phyloP scores from a whole-genome alignment of 371 early-diverging fungal genomes.

The Lichtheimia hyalospora region DNA sequence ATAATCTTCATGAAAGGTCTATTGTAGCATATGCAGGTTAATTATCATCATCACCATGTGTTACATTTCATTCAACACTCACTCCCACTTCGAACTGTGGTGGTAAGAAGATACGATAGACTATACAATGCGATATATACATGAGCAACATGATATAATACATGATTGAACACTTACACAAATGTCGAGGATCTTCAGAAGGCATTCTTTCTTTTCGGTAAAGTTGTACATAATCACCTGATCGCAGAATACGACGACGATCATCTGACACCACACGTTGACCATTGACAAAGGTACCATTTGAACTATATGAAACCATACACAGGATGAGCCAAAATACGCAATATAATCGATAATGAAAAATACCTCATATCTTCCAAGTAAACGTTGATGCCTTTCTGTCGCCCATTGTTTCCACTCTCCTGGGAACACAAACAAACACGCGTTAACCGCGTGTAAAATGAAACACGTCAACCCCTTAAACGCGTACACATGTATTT shows the following conservation, averaged over 20 bases:
- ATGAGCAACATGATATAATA: slow-evolving; percentile 23
- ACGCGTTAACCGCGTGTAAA: too few species aligned
- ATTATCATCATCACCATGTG: neutral
- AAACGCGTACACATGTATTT: neutral
- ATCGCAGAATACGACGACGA: slow-evolving; percentile 53
- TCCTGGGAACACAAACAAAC: slow-evolving; percentile 23
- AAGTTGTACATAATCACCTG: slow-evolving; percentile 70
- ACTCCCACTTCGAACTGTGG: slow-evolving; percentile 22
- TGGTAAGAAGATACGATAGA: slow-evolving; percentile 25
- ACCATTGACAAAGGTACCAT: slow-evolving; percentile 79
- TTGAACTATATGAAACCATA: slow-evolving; percentile 52
- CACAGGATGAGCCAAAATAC: neutral
- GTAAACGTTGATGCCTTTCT: slow-evolving; percentile 39
- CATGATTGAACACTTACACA: slow-evolving; percentile 24
- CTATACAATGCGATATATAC: slow-evolving; percentile 22
- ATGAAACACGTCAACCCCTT: too few species aligned
- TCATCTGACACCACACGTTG: slow-evolving; percentile 38
- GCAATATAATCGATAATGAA: neutral
- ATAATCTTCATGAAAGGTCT: slow-evolving; percentile 63
- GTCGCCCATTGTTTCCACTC: slow-evolving; percentile 25
- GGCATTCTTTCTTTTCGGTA: slow-evolving; percentile 24
- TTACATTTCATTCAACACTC: slow-evolving; percentile 8
- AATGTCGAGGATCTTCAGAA: slow-evolving; percentile 23
- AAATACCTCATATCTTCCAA: slow-evolving; percentile 44
- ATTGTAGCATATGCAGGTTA: neutral